Percentiles rank a stretch among this genome's conserved stretches.
These are phyloP conservation scores for Coniferiporia sulphurascens DNA, from an alignment of 1,284 basidiomycete species.

Conservation along the genomic window DNA sequence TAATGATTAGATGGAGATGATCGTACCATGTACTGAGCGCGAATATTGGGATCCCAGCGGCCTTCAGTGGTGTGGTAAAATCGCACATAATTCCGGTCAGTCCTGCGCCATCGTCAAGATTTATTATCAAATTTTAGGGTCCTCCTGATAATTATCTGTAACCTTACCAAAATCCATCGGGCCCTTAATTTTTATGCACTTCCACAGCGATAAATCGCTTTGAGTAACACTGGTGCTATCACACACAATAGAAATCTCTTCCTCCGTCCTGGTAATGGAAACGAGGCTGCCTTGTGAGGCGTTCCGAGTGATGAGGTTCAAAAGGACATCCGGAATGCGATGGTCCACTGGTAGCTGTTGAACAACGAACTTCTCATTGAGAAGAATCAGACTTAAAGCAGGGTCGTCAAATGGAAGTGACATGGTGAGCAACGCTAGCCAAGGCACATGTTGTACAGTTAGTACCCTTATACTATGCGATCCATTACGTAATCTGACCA, in stretches of 20 bases:
- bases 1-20: background rate
- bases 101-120: constrained; percentile 28
- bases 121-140: constrained; percentile 1
- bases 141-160: constrained; percentile 9
- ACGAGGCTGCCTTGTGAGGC: constrained; percentile 36
- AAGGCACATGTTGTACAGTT: too few relatives aligned
- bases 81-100: constrained; percentile 56
- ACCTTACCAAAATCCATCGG: constrained; percentile 60
- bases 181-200: constrained; percentile 57
- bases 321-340: constrained; percentile 28
- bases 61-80: constrained; percentile 52
- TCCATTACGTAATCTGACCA: too few relatives aligned
- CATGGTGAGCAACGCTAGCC: constrained; percentile 31
- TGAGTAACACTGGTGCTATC: constrained; percentile 33
- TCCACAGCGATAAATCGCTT: constrained; percentile 40
- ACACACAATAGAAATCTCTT: constrained; percentile 59
- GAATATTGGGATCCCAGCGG: constrained; percentile 53
- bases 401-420: constrained; percentile 43
- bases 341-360: constrained; percentile 37
- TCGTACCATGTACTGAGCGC: constrained; percentile 66
- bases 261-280: constrained; percentile 52
- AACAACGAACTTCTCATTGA: constrained; percentile 54
- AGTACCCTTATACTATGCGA: too few relatives aligned
- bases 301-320: constrained; percentile 16
- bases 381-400: constrained; percentile 47